Conservation (phyloP, 2,329 filamentous ascomycete genomes). For the Colletotrichum phormii region DNA sequence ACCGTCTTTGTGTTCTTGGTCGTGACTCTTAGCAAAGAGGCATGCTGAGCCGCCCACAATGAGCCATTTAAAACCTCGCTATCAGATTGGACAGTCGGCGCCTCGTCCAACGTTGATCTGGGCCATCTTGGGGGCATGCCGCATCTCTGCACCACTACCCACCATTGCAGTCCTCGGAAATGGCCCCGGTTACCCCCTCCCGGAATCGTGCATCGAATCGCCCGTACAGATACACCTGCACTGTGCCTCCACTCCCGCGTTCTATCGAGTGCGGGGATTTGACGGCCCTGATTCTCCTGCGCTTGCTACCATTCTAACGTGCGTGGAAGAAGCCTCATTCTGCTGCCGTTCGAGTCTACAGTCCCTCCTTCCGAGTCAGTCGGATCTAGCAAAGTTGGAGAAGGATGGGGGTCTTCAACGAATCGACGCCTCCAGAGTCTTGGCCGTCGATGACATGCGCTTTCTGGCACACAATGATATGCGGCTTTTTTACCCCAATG, state of each 20-base stretch:
- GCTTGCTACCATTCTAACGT: constrained; percentile 14
- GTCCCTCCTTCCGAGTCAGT: constrained; percentile 31
- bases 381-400: constrained; percentile 24
- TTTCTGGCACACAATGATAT: constrained; percentile 10
- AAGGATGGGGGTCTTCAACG: constrained; percentile 12
- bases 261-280: constrained; percentile 35
- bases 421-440: constrained; percentile 23
- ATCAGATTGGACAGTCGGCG: constrained; percentile 23
- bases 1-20: constrained; percentile 29
- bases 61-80: constrained; percentile 26
- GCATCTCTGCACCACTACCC: constrained; percentile 25
- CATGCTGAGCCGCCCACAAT: constrained; percentile 24
- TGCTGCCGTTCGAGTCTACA: constrained; percentile 23
- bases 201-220: constrained; percentile 25
- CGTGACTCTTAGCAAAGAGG: constrained; percentile 10
- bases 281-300: constrained; percentile 36
- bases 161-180: constrained; percentile 20
- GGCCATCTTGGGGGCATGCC: not conserved
- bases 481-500: constrained; percentile 29
- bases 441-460: constrained; percentile 10
- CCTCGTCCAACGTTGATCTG: constrained; percentile 1
- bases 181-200: constrained; percentile 21
- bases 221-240: constrained; percentile 6
- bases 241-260: constrained; percentile 36
- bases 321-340: constrained; percentile 21